Conservation (phyloP, 495 filamentous ascomycete species). For the Trichoderma virens region DNA sequence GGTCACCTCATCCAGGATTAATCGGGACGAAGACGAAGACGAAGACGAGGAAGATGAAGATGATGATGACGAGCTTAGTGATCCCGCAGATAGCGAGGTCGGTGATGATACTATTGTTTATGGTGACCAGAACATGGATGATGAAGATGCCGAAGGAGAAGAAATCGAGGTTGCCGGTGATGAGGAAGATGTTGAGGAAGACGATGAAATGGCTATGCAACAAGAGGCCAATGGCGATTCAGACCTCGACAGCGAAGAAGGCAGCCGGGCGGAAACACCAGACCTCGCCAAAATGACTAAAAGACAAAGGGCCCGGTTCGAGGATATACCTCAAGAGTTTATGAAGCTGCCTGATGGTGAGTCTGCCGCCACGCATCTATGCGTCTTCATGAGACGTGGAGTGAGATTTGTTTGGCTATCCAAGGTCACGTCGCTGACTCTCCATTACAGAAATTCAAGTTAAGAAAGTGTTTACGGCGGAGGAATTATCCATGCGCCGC, state of each 20-base stretch:
- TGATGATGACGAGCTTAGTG: constrained; percentile 41
- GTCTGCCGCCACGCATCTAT: background rate
- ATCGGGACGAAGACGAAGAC: constrained; percentile 32
- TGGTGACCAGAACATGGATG: constrained; percentile 39
- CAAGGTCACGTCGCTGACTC: constrained; percentile 9
- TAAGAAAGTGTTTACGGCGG: constrained; percentile 86
- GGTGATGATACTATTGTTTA: constrained; percentile 21
- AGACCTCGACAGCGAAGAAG: constrained; percentile 60
- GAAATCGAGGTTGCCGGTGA: constrained; percentile 60
- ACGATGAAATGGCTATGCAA: constrained; percentile 32
- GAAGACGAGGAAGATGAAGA: constrained; percentile 41
- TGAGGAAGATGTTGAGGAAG: constrained; percentile 46
- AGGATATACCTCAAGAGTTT: constrained; percentile 48
- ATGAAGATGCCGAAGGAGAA: constrained; percentile 47
- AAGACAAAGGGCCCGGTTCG: constrained; percentile 67
- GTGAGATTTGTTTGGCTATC: background rate
- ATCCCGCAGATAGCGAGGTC: constrained; percentile 37
- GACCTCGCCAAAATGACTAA: constrained; percentile 84
- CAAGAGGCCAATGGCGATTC: constrained; percentile 45
- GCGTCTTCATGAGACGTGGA: background rate
- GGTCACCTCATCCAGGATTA: background rate
- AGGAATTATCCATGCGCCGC: constrained; percentile 90
- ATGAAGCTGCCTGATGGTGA: constrained; percentile 73
- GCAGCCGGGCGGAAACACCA: constrained; percentile 54
- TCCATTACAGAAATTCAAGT: constrained; percentile 67